Conservation (phyloP, 2,329 filamentous ascomycete species). For the Fusarium sp. region DNA sequence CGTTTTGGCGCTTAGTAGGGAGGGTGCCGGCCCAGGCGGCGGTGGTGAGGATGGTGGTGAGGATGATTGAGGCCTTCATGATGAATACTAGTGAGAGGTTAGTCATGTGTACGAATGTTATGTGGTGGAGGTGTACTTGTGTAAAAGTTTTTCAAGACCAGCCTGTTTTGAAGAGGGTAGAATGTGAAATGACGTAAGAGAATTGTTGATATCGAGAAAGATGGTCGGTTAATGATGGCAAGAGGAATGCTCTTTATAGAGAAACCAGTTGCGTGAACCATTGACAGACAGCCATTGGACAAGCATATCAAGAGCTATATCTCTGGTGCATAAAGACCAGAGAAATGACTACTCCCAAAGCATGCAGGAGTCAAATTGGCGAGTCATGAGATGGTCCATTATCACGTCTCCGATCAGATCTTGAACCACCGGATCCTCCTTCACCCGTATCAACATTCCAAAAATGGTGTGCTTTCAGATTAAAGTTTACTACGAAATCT, state of each 20-base stretch:
- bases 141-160: rapidly evolving
- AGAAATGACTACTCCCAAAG: not conserved
- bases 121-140: rapidly evolving
- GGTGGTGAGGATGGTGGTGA: not conserved
- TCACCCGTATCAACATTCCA: rapidly evolving
- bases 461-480: rapidly evolving
- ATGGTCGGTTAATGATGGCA: rapidly evolving
- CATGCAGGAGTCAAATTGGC: not conserved
- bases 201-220: not conserved
- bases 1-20: not conserved
- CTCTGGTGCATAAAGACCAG: rapidly evolving
- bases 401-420: not conserved
- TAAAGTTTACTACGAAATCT: rapidly evolving
- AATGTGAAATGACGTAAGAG: rapidly evolving
- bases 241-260: not conserved
- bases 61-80: not conserved
- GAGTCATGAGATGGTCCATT: not conserved
- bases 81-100: rapidly evolving
- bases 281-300: rapidly evolving
- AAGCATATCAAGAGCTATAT: not conserved
- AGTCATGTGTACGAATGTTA: rapidly evolving
- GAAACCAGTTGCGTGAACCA: rapidly evolving
- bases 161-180: not conserved
- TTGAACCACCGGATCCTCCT: no score
- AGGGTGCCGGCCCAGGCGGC: not conserved